Conservation (phyloP, 202 grass and related monocot genomes). For the Zoysia matrella region DNA sequence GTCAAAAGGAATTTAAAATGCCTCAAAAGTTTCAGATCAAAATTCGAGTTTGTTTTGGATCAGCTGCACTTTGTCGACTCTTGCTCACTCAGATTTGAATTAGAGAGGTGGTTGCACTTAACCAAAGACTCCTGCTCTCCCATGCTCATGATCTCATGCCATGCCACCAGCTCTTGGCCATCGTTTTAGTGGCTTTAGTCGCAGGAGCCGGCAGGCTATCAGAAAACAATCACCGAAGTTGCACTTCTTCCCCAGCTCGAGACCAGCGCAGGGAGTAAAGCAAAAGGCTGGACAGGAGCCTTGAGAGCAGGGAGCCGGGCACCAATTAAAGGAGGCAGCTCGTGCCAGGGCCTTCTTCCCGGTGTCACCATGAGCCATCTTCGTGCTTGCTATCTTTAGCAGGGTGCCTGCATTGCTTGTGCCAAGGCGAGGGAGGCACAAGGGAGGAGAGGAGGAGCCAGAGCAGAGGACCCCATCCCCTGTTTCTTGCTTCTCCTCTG, state of each 20-base stretch:
- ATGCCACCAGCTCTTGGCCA: slow-evolving; percentile 35
- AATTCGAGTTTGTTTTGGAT: slow-evolving; percentile 9
- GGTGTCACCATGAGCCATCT: neutral
- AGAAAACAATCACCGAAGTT: slow-evolving; percentile 31
- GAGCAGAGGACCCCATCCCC: slow-evolving; percentile 42
- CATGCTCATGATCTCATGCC: slow-evolving; percentile 15
- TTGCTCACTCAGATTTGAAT: neutral
- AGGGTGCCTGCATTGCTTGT: slow-evolving; percentile 32
- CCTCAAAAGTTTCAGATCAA: neutral
- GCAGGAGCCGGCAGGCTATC: neutral
- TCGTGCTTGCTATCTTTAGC: slow-evolving; percentile 59
- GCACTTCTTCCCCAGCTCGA: slow-evolving; percentile 53
- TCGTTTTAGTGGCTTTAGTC: slow-evolving; percentile 34
- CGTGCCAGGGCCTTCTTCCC: neutral
- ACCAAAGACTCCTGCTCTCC: slow-evolving; percentile 12
- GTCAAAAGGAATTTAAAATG: neutral
- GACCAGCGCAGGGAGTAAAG: slow-evolving; percentile 56
- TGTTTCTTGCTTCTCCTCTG: slow-evolving; percentile 59
- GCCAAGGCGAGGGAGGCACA: neutral
- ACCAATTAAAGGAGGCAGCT: slow-evolving; percentile 54
- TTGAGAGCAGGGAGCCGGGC: neutral
- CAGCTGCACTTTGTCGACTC: slow-evolving; percentile 24
- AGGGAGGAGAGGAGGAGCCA: slow-evolving; percentile 23
- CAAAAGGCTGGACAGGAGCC: slow-evolving; percentile 32
- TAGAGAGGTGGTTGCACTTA: slow-evolving; percentile 40